A percentile compares a stretch with the other conserved stretches of the same genome.
Conservation (phyloP, 805 yeast genomes). For the Barnettozyma wickerhamii region DNA sequence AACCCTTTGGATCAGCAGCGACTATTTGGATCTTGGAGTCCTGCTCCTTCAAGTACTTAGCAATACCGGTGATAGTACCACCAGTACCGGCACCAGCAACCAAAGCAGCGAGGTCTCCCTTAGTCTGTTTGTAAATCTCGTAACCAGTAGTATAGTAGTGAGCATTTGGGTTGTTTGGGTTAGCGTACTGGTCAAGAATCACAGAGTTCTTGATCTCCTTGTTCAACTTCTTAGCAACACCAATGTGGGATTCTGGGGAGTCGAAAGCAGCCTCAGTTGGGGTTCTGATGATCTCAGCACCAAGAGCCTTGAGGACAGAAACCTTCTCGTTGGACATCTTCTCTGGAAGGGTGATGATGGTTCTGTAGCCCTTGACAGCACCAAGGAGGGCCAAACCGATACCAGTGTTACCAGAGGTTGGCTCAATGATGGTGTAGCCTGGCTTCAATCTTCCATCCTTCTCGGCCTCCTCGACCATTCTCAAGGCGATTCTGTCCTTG, state of each 20-base stretch:
- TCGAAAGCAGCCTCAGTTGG: slow-evolving; percentile 94
- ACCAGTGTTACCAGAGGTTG: slow-evolving; percentile 90
- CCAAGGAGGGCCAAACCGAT: slow-evolving; percentile 85
- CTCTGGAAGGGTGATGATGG: slow-evolving; percentile 85
- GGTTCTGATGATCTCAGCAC: slow-evolving; percentile 87
- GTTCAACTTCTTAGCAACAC: slow-evolving; percentile 77
- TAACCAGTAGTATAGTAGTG: slow-evolving; percentile 82
- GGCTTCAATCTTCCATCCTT: slow-evolving; percentile 72
- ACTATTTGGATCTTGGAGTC: slow-evolving; percentile 56
- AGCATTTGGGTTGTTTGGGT: slow-evolving; percentile 75
- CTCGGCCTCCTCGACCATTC: slow-evolving; percentile 87
- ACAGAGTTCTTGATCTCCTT: slow-evolving; percentile 82
- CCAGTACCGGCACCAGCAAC: slow-evolving; percentile 96
- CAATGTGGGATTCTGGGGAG: slow-evolving; percentile 86
- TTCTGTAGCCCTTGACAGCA: slow-evolving; percentile 82
- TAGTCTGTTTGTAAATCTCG: slow-evolving; percentile 80
- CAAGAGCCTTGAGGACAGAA: slow-evolving; percentile 80
- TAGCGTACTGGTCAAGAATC: slow-evolving; percentile 78
- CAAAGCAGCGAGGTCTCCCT: slow-evolving; percentile 64
- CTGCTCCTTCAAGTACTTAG: slow-evolving; percentile 69
- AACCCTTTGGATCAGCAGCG: slow-evolving; percentile 87
- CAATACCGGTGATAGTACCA: slow-evolving; percentile 84
- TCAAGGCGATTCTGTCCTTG: slow-evolving; percentile 82
- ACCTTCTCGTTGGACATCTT: slow-evolving; percentile 92
- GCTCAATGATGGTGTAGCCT: slow-evolving; percentile 82